phyloP scores from a whole-genome alignment of 1,284 basidiomycete species.

The Moesziomyces parantarcticus region DNA sequence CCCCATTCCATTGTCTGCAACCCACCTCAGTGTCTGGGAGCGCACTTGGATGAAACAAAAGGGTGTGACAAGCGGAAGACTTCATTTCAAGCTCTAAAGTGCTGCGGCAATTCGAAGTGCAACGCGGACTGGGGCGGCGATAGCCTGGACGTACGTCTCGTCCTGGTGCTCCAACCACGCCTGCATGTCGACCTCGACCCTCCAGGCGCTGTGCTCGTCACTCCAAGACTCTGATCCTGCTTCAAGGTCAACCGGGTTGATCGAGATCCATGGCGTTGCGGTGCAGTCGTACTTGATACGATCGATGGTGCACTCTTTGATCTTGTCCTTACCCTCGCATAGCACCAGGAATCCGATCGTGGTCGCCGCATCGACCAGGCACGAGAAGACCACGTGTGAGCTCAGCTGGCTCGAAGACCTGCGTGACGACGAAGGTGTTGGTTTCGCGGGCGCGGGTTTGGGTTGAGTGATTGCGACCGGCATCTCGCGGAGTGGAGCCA shows the following conservation, averaged over 20 bases:
- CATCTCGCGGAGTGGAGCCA: conserved; percentile 12
- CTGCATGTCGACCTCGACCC: conserved; percentile 20
- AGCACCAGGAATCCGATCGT: conserved; percentile 26
- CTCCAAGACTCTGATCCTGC: not conserved
- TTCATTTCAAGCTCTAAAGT: not conserved
- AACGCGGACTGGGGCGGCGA: conserved; percentile 17
- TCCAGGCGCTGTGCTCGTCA: conserved; percentile 4
- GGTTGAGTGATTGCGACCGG: conserved; percentile 11
- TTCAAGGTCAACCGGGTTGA: conserved; percentile 9
- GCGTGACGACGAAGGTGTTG: conserved; percentile 1
- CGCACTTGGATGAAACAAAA: no score
- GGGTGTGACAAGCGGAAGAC: no score
- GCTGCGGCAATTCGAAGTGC: conserved; percentile 11
- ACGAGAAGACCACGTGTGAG: conserved; percentile 13
- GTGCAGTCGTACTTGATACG: conserved; percentile 13
- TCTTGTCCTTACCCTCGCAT: conserved; percentile 8
- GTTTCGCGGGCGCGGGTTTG: not conserved
- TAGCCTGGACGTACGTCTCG: conserved; percentile 14
- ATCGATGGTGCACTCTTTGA: conserved; percentile 28
- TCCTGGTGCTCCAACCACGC: conserved; percentile 20
- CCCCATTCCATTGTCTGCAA: no score
- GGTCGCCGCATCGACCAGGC: conserved; percentile 20
- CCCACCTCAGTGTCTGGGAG: no score
- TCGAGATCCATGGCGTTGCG: conserved; percentile 21
- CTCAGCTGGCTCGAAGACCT: not conserved